phyloP scores from a whole-genome alignment of 148 eudicot species.

The Camellia sinensis region DNA sequence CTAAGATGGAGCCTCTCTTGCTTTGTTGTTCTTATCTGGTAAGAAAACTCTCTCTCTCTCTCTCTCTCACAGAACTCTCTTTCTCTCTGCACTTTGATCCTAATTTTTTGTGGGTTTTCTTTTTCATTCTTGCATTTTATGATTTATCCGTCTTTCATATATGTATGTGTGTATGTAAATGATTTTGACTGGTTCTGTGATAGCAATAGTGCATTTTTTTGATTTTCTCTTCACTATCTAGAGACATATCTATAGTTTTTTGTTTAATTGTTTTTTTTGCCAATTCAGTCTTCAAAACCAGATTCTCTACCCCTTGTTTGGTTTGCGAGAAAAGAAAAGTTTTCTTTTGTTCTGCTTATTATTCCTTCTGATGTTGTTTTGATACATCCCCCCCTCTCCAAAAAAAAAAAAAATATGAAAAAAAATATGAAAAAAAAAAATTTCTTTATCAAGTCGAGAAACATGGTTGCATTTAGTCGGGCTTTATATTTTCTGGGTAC shows the following conservation, averaged over 20 bases:
- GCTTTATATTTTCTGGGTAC: not conserved
- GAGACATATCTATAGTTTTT: not conserved
- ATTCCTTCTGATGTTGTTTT: not conserved
- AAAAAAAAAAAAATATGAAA: too few species aligned
- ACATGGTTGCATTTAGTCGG: not conserved
- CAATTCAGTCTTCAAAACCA: not conserved
- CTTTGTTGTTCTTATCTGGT: not conserved
- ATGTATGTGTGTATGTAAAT: too few species aligned
- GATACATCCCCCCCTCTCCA: not conserved
- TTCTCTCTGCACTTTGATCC: too few species aligned
- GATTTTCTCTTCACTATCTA: not conserved
- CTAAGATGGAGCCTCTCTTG: constrained; percentile 3
- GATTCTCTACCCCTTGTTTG: not conserved
- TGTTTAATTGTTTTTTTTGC: not conserved
- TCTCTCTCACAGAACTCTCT: too few species aligned
- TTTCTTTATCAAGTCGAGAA: not conserved
- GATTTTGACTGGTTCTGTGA: too few species aligned
- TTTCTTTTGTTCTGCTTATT: not conserved
- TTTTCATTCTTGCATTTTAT: too few species aligned
- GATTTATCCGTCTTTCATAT: too few species aligned
- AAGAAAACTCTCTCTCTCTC: not conserved
- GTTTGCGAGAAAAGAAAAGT: constrained; percentile 10
- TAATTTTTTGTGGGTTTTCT: too few species aligned
- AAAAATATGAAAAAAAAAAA: not conserved
- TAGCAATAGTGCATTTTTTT: not conserved